Conservation (phyloP, 148 eudicot genomes). For the Limonium bicolor region DNA sequence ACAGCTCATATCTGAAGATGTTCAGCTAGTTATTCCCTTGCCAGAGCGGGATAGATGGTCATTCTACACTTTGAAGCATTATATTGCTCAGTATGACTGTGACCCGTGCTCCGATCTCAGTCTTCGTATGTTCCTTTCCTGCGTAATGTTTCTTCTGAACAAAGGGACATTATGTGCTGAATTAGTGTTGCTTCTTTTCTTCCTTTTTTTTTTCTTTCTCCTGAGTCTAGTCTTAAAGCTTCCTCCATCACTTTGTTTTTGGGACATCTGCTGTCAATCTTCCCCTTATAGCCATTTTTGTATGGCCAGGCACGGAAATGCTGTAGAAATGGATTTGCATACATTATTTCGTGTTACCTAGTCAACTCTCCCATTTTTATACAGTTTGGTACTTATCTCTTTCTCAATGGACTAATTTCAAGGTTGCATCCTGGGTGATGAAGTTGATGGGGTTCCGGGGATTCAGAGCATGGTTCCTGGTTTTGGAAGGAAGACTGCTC, state of each 20-base stretch:
- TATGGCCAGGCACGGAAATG: no score
- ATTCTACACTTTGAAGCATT: slow-evolving; percentile 84
- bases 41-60: slow-evolving; percentile 78
- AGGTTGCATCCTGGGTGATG: slow-evolving; percentile 94
- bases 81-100: slow-evolving; percentile 69
- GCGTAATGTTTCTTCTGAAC: no score
- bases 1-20: slow-evolving; percentile 87
- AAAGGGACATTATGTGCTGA: no score
- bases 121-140: slow-evolving; percentile 46
- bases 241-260: no score
- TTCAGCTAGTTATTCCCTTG: slow-evolving; percentile 82
- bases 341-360: no score
- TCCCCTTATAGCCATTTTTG: no score
- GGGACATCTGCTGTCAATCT: no score
- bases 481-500: slow-evolving; percentile 80
- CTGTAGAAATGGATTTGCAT: no score
- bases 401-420: slow-evolving; percentile 1
- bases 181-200: no score
- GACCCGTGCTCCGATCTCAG: slow-evolving; percentile 86
- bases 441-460: slow-evolving; percentile 88
- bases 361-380: not conserved
- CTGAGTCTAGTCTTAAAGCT: no score
- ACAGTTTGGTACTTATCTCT: not conserved
- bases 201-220: no score
- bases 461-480: slow-evolving; percentile 73